Percentiles rank a stretch among this genome's conserved stretches.
These are phyloP conservation scores for Phalaenopsis aphrodite DNA, from an alignment of 106 monocot genomes.

Conservation along the genomic window DNA sequence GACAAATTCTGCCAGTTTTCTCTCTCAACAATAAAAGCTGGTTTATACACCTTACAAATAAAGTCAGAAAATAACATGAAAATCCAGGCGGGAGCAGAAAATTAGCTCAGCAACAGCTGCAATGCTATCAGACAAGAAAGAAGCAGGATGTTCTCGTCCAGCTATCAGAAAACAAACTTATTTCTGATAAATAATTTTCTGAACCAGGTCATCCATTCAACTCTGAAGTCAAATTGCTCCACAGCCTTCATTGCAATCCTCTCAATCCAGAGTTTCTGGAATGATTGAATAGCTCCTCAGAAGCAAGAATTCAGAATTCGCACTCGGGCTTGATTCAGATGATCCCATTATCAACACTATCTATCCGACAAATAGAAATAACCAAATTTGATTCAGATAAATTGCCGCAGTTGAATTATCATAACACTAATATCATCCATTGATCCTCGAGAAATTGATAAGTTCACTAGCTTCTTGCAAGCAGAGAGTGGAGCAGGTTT, in stretches of 20 bases:
- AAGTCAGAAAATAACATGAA: background rate
- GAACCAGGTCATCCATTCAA: too few species aligned
- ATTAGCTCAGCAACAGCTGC: background rate
- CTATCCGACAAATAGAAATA: background rate
- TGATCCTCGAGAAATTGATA: slow-evolving; percentile 42
- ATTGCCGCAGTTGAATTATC: slow-evolving; percentile 51
- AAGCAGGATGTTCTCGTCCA: background rate
- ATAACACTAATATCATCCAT: slow-evolving; percentile 61
- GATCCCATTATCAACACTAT: background rate
- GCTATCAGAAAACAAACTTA: too few species aligned
- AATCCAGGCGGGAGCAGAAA: background rate
- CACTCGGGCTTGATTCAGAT: background rate
- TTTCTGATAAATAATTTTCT: too few species aligned
- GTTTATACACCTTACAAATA: too few species aligned
- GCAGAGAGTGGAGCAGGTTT: slow-evolving; percentile 35
- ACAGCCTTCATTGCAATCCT: too few species aligned
- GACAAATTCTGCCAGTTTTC: background rate
- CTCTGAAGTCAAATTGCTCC: too few species aligned
- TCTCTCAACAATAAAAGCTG: background rate
- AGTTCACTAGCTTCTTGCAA: slow-evolving; percentile 51
- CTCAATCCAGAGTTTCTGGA: too few species aligned
- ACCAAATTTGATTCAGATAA: slow-evolving; percentile 4
- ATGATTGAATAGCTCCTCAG: too few species aligned
- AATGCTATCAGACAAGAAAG: background rate
- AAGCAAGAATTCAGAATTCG: background rate